Evolutionary conservation across 2,329 filamentous ascomycete genomes (phyloP), one percentile per base, ranked within the genome.

Genomic region (Colletotrichum sp.): DNA sequence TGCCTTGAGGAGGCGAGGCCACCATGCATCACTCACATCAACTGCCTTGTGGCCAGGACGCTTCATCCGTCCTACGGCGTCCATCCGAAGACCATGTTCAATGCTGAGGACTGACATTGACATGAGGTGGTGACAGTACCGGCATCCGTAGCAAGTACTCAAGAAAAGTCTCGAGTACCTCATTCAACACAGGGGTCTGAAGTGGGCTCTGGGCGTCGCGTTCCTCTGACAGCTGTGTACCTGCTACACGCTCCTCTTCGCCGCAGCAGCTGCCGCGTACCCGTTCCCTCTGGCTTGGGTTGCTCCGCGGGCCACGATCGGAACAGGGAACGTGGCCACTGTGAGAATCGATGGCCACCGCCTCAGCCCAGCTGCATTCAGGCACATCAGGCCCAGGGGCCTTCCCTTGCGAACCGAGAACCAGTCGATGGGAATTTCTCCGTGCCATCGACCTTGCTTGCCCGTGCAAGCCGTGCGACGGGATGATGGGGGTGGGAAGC

Each of bases 211-310:
- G 59, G 24, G 49, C 68, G 18, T 59, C 26, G 21, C 49, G 63
- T 28, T 39, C 28, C 30, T 62, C 34, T 62, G 64, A 72, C 36
- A 68, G 30, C 30, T 16, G 60, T 34, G 68, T 72, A 63, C 32
- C 49, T 18, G 59, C 18, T 66, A 72, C 68, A 30, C 62, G 55
- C 24, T 36, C 59, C 24, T 34, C 39, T 21, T 12, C 55, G 52
- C 26, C 57, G 30, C 36, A 72, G 36, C 36, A n/a, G 28, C 69
- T 76, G 73, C 73, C 73, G 70, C 70, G 73, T 72, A 73, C 32
- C 73, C 73, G 70, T 64, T 57, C 24, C 39, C 64, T 64, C 15
- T 60, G 60, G 67, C 63, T 73, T 73, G 57, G 69, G 44, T 68
- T 62, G 24, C 62, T 64, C 16, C 44, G 44, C 44, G 44, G 44